Evolutionary conservation across 768 basidiomycete genomes (phyloP), one percentile per base, ranked within the genome.

Genomic region (Dioszegia hungarica): DNA sequence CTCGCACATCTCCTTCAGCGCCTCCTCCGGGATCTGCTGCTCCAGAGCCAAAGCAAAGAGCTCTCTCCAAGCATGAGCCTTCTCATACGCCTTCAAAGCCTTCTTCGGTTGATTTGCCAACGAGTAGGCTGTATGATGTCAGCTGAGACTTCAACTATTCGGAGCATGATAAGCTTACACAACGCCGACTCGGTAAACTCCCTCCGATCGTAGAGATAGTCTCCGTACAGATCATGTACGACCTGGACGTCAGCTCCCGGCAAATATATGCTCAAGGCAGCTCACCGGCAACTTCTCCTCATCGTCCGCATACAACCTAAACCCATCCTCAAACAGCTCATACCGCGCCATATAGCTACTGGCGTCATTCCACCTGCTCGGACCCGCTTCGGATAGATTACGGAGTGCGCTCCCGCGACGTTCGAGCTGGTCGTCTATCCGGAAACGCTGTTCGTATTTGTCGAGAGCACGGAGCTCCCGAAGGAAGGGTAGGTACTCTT

Each of bases 401-500:
- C 71, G 74, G 52, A 99, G 76, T 2, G 94, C 94, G 53, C 81
- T 86, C 46, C 81, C 80, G 63, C 88, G 78, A 29, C 89, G 83
- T 70, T 84, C 84, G 37, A 98, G 81, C 72, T 97, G 85, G 68
- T 97, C 91, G 68, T 99, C 93, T 56, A 99, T 98, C 63, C 83
- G 83, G 79, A 89, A 95, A 41, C 84, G 79, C 64, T 97, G 93
- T 67, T 94, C 89, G 69, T 84, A 82, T 56, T 82, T 83, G 41
- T 90, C 87, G 65, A 90, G 76, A 0, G 86, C 81, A 19, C 89
- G 84, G 8, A 99, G 81, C 63, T 94, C 90, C 9, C 90, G 85
- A 29, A 99, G 81, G 84, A 99, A 98, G 0, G 95, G 95, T 0
- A 99, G 83, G 69, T 99, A 99, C 72, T 99, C 95, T 65, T 92